phyloP scores from a whole-genome alignment of 306 rosid genomes.

The Sicyos baderoa region DNA sequence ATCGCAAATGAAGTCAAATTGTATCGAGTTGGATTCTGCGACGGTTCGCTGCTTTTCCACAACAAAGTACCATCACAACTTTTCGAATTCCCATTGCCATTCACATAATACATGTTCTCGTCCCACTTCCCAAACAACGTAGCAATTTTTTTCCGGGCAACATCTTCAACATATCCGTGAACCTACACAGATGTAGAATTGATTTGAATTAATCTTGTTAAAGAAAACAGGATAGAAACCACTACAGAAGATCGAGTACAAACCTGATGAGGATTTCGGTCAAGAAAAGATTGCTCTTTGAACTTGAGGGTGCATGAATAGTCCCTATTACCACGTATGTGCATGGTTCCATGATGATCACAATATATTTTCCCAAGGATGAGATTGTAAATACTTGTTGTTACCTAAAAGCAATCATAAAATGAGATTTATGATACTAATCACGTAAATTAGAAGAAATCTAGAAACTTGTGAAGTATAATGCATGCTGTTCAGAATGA shows the following conservation, averaged over 20 bases:
- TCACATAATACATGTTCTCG: conserved; percentile 57
- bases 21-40: conserved; percentile 67
- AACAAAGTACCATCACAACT: conserved; percentile 48
- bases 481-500: neutral
- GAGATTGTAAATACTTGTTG: conserved; percentile 83
- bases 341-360: conserved; percentile 94
- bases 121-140: conserved; percentile 95
- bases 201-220: neutral
- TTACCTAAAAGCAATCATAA: conserved; percentile 44
- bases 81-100: conserved; percentile 52
- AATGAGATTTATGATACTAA: neutral
- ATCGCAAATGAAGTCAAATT: conserved; percentile 89
- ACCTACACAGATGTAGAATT: conserved; percentile 33
- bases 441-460: neutral
- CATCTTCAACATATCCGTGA: conserved; percentile 72
- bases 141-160: conserved; percentile 49
- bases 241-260: conserved; percentile 11
- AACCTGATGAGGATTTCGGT: conserved; percentile 97
- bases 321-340: conserved; percentile 71
- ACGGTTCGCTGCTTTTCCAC: conserved; percentile 72
- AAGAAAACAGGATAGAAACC: neutral
- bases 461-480: neutral
- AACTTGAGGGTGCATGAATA: conserved; percentile 79
- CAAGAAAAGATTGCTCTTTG: conserved; percentile 90
- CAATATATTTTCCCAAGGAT: conserved; percentile 89